phyloP scores from a whole-genome alignment of 2,329 filamentous ascomycete genomes.

The Dactylellina leptospora region DNA sequence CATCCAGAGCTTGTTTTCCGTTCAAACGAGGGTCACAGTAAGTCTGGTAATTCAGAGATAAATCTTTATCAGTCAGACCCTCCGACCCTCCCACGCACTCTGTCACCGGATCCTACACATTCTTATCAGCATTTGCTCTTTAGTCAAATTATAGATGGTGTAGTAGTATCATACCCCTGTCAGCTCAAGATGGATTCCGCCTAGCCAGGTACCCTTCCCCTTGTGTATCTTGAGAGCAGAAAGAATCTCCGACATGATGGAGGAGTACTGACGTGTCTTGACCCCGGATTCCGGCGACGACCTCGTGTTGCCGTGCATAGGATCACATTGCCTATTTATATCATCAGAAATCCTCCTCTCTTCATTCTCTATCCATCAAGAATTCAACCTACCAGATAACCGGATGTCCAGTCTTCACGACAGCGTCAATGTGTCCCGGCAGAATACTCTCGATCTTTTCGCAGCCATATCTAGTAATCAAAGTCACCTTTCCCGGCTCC shows the following conservation, averaged over 20 bases:
- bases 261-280: slow-evolving; percentile 90
- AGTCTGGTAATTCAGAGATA: slow-evolving; percentile 90
- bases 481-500: slow-evolving; percentile 90
- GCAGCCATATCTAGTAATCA: slow-evolving; percentile 95
- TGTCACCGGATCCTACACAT: slow-evolving; percentile 78
- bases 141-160: not conserved
- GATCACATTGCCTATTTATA: slow-evolving; percentile 77
- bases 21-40: slow-evolving; percentile 96
- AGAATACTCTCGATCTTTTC: slow-evolving; percentile 77
- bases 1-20: slow-evolving; percentile 94
- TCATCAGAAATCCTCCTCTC: not conserved
- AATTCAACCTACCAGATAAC: slow-evolving; percentile 55
- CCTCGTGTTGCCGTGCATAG: slow-evolving; percentile 89
- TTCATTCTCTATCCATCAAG: not conserved
- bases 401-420: slow-evolving; percentile 77
- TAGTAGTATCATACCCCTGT: slow-evolving; percentile 68
- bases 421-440: slow-evolving; percentile 84
- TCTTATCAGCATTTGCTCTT: not conserved
- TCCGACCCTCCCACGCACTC: slow-evolving; percentile 93
- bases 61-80: slow-evolving; percentile 83
- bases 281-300: slow-evolving; percentile 75
- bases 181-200: slow-evolving; percentile 92
- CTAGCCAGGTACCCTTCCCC: slow-evolving; percentile 82
- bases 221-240: slow-evolving; percentile 86
- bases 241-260: slow-evolving; percentile 87